These are phyloP conservation scores for Diaporthe eres DNA, from an alignment of 2,329 filamentous ascomycete genomes.

Conservation along the genomic window DNA sequence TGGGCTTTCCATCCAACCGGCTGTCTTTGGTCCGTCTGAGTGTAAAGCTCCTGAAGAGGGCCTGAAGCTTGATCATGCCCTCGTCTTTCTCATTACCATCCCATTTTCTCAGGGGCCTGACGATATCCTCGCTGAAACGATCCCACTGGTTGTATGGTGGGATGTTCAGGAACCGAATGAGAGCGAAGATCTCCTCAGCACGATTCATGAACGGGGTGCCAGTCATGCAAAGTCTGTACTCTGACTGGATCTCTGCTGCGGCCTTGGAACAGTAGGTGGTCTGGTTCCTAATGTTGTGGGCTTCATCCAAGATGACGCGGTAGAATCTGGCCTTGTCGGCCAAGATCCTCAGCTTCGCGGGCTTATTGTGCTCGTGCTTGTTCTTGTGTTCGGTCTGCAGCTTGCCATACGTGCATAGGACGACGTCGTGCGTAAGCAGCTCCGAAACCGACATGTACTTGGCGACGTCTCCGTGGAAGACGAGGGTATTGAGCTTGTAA, in stretches of 20 bases:
- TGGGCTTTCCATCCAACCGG: slow-evolving; percentile 80
- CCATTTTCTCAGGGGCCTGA: slow-evolving; percentile 26
- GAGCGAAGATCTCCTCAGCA: slow-evolving; percentile 33
- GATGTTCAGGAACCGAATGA: slow-evolving; percentile 54
- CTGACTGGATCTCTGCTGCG: slow-evolving; percentile 27
- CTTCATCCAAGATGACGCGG: slow-evolving; percentile 34
- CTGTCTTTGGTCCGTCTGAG: slow-evolving; percentile 85
- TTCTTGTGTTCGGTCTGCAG: slow-evolving; percentile 30
- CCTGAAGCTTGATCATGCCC: slow-evolving; percentile 57
- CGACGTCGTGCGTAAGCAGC: slow-evolving; percentile 32
- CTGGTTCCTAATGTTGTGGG: slow-evolving; percentile 36
- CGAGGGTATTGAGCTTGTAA: slow-evolving; percentile 47
- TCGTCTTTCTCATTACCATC: background rate
- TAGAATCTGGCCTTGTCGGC: background rate
- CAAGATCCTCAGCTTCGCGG: slow-evolving; percentile 7
- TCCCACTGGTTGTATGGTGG: slow-evolving; percentile 40
- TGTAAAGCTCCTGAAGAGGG: slow-evolving; percentile 81
- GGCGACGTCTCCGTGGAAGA: slow-evolving; percentile 46
- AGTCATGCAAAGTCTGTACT: slow-evolving; percentile 39
- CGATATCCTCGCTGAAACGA: slow-evolving; percentile 53
- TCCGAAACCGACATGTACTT: slow-evolving; percentile 8
- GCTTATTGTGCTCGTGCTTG: slow-evolving; percentile 14
- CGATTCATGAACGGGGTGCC: slow-evolving; percentile 40
- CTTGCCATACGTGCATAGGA: slow-evolving; percentile 39
- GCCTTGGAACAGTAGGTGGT: slow-evolving; percentile 19